phyloP scores from a whole-genome alignment of 1,284 basidiomycete genomes.

The Ganoderma lingzhi region DNA sequence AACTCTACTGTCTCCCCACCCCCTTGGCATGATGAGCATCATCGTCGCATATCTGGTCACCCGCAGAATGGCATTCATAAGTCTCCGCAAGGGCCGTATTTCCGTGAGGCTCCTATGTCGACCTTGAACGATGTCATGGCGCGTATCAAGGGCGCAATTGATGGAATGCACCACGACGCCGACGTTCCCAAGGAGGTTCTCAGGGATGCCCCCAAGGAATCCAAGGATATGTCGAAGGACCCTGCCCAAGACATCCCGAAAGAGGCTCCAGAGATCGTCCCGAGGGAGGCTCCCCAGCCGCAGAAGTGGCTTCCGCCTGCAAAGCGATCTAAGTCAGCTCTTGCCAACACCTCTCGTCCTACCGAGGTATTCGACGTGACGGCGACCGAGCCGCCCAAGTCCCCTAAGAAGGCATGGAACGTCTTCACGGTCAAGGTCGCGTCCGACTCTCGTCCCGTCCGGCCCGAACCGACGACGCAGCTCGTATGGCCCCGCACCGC shows the following conservation, averaged over 20 bases:
- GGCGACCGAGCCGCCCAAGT: slow-evolving; percentile 57
- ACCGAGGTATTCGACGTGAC: slow-evolving; percentile 60
- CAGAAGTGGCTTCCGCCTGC: slow-evolving; percentile 67
- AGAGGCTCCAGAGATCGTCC: slow-evolving; percentile 31
- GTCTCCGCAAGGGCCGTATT: slow-evolving; percentile 44
- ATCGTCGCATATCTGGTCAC: slow-evolving; percentile 25
- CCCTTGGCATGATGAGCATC: slow-evolving; percentile 24
- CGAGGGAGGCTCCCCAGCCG: slow-evolving; percentile 33
- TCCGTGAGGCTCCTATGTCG: slow-evolving; percentile 77
- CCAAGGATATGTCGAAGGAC: slow-evolving; percentile 33
- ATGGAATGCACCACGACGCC: slow-evolving; percentile 63
- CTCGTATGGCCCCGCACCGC: slow-evolving; percentile 49
- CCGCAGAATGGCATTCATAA: slow-evolving; percentile 34
- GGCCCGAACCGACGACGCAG: slow-evolving; percentile 57
- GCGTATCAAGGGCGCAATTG: slow-evolving; percentile 86
- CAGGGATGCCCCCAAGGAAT: slow-evolving; percentile 33
- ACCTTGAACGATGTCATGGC: slow-evolving; percentile 88
- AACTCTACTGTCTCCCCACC: slow-evolving; percentile 9
- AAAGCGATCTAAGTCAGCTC: slow-evolving; percentile 45
- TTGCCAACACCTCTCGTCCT: slow-evolving; percentile 45
- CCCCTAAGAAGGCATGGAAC: slow-evolving; percentile 64
- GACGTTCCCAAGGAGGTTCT: slow-evolving; percentile 32
- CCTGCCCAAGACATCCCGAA: slow-evolving; percentile 34
- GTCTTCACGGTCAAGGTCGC: slow-evolving; percentile 68
- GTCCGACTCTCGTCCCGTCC: slow-evolving; percentile 47